A percentile compares a stretch with the other conserved stretches of the same genome.
Conservation (phyloP, 495 filamentous ascomycete species). For the Penicillium pulvis region DNA sequence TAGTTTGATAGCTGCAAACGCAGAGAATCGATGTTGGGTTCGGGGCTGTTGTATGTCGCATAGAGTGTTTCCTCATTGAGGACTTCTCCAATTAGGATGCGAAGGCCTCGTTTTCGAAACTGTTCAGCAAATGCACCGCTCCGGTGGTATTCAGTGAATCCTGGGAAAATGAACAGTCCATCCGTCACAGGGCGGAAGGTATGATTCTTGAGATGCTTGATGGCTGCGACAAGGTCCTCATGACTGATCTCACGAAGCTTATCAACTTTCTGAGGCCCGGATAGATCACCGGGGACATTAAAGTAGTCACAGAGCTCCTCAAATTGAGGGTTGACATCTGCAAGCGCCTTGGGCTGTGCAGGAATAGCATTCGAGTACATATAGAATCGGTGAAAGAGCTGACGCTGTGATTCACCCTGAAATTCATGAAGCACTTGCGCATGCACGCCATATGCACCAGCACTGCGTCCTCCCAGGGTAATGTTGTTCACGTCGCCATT, state of each 20-base stretch:
- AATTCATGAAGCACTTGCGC: slow-evolving; percentile 51
- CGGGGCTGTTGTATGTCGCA: slow-evolving; percentile 35
- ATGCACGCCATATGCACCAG: slow-evolving; percentile 59
- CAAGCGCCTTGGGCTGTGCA: slow-evolving; percentile 44
- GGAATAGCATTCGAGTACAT: slow-evolving; percentile 54
- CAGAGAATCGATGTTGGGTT: slow-evolving; percentile 36
- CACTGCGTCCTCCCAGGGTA: slow-evolving; percentile 60
- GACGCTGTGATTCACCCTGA: slow-evolving; percentile 19
- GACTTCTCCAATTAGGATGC: slow-evolving; percentile 50
- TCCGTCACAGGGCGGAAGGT: slow-evolving; percentile 51
- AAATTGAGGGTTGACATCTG: slow-evolving; percentile 49
- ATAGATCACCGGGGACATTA: slow-evolving; percentile 27
- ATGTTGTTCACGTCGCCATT: slow-evolving; percentile 61
- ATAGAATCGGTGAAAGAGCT: slow-evolving; percentile 39
- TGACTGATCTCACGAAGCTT: slow-evolving; percentile 35
- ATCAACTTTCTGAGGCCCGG: slow-evolving; percentile 37
- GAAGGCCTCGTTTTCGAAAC: slow-evolving; percentile 40
- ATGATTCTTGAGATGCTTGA: slow-evolving; percentile 37
- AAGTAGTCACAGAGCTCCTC: slow-evolving; percentile 47
- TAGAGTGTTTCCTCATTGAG: slow-evolving; percentile 50
- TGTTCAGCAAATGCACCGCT: slow-evolving; percentile 41
- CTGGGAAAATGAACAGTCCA: slow-evolving; percentile 38
- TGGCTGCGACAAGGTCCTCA: slow-evolving; percentile 33
- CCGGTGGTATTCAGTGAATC: slow-evolving; percentile 42
- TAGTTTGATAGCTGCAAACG: slow-evolving; percentile 45